A percentile compares a stretch with the other conserved stretches of the same genome.
Evolutionary conservation across 177 flowering plant species (phyloP).

Genomic region (Tripterygium wilfordii): DNA sequence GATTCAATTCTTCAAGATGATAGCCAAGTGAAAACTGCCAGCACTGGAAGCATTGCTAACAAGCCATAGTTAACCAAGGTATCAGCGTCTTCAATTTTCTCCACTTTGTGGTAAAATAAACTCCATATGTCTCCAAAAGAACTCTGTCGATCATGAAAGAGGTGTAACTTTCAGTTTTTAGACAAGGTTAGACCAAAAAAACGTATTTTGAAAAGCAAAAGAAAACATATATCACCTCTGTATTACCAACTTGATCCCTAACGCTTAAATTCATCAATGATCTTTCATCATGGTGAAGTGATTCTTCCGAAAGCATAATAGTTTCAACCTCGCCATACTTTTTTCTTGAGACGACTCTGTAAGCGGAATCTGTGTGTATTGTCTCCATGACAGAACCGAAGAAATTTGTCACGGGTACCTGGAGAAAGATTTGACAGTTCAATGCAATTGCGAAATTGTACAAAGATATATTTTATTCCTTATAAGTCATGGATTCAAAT

Average conservation of each 20-base stretch:
- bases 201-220: not conserved
- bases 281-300: constrained; percentile 22
- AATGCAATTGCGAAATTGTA: too few relatives aligned
- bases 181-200: not conserved
- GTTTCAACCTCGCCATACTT: constrained; percentile 6
- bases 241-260: constrained; percentile 17
- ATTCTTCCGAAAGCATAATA: constrained; percentile 21
- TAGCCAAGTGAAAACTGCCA: constrained; percentile 46
- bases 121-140: constrained; percentile 14
- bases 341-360: constrained; percentile 34
- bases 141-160: constrained; percentile 31
- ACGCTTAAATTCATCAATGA: constrained; percentile 13
- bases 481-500: not conserved
- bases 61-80: constrained; percentile 54
- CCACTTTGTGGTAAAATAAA: constrained; percentile 20
- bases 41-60: constrained; percentile 38
- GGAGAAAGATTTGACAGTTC: not conserved
- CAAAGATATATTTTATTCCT: too few relatives aligned
- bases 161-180: not conserved
- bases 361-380: constrained; percentile 79
- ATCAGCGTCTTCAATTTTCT: constrained; percentile 34
- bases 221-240: constrained; percentile 21
- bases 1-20: constrained; percentile 19
- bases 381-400: constrained; percentile 98
- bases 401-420: constrained; percentile 97